These are phyloP conservation scores for Alternaria sp. DNA, from an alignment of 2,329 filamentous ascomycete species.

Conservation along the genomic window DNA sequence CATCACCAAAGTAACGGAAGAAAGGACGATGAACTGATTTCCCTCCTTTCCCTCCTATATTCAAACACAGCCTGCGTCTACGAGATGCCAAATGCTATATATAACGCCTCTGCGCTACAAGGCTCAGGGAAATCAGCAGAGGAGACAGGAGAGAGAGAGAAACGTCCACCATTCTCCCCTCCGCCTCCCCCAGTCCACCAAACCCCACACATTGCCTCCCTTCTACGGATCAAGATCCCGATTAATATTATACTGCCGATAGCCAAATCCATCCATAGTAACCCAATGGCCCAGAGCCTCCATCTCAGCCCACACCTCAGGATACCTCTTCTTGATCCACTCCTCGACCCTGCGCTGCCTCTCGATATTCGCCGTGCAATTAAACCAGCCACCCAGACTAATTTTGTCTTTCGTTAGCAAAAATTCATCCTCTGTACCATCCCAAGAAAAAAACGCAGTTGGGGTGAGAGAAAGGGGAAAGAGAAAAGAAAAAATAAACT, in stretches of 20 bases:
- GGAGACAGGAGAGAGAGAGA: too few relatives aligned
- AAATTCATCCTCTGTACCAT: neutral
- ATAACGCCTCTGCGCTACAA: too few relatives aligned
- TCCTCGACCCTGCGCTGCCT: constrained; percentile 74
- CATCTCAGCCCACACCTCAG: constrained; percentile 73
- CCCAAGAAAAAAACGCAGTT: too few relatives aligned
- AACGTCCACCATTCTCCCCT: neutral
- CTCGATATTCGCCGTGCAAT: constrained; percentile 71
- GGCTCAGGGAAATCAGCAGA: too few relatives aligned
- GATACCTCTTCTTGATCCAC: constrained; percentile 76
- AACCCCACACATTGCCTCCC: neutral
- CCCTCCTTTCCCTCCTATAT: too few relatives aligned
- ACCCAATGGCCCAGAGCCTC: constrained; percentile 58
- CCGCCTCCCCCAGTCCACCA: too few relatives aligned
- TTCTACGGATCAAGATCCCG: constrained; percentile 45
- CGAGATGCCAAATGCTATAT: too few relatives aligned
- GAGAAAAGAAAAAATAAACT: constrained; percentile 51
- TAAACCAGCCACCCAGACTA: constrained; percentile 74
- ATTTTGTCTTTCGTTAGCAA: constrained; percentile 54
- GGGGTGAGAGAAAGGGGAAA: too few relatives aligned
- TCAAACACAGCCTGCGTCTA: too few relatives aligned
- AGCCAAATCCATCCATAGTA: constrained; percentile 48
- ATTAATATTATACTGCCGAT: constrained; percentile 46
- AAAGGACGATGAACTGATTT: too few relatives aligned
- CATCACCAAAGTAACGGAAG: too few relatives aligned